Base-by-base conservation (phyloP, 2,329 filamentous ascomycete genomes). In the Phialophora macrospora region DNA sequence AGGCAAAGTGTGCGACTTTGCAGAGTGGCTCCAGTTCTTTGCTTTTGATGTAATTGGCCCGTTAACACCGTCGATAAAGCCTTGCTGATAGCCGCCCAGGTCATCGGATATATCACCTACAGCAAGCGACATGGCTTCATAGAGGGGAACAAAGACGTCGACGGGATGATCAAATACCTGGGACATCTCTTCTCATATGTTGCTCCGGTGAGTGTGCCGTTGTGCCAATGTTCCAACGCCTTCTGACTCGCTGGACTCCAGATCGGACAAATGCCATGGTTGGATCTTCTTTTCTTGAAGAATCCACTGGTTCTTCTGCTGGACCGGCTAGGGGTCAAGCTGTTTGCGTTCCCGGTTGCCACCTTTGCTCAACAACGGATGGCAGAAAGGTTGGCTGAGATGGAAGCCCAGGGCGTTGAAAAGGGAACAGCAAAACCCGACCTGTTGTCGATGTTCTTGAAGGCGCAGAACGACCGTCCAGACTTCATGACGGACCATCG, bases 321-420 rank as follows among this genome's bases (percentile, higher is more conserved):
- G 3, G 87, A 90, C 20, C 85, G 87, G 72, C 87, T 85, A 78
- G 89, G 89, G 2, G 73, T 92, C 68, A 81, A 86, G 68, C 88
- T 90, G 73, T 85, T 85, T 9, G 88, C 90, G 6, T 90, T 91
- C 73, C 88, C 90, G 1, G 88, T 92, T 0, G 90, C 89, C 7
- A 81, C 82, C n/a, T 93, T 93, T 74, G 90, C 90, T 0, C 83
- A 86, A 63, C 85, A 83, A 4, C 87, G 88, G 63, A 88, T 90
- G 79, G 83, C 83, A 20, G 88, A 90, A 74, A 86, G 90, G 26
- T 81, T 88, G 1, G 77, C 80, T 17, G 82, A 86, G 73, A 82
- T 81, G 72, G 75, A 77, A 44, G 71, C 52, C 12, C 63, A 68
- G 56, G 62, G 62, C 17, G 26, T 58, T 12, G 64, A 70, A 51